These are phyloP conservation scores for Mollisiaceae sp. DNA, from an alignment of 2,329 filamentous ascomycete species.

Conservation along the genomic window DNA sequence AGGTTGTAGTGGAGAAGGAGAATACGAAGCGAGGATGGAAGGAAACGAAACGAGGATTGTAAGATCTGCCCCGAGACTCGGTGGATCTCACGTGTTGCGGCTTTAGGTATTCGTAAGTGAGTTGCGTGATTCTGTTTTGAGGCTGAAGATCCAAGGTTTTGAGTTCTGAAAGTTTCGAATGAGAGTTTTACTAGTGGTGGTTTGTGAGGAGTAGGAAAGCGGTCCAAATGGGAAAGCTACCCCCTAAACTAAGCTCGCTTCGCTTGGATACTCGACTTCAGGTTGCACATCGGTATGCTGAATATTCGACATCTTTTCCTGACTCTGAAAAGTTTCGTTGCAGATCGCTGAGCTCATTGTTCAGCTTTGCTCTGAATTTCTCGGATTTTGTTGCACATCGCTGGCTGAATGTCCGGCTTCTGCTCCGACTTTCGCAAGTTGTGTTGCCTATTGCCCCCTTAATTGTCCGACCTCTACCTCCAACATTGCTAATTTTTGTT, in stretches of 20 bases:
- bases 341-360: too few species aligned
- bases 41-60: conserved; percentile 11
- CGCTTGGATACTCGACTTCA: neutral
- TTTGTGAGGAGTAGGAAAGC: neutral
- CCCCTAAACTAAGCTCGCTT: neutral
- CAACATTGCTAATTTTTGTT: too few species aligned
- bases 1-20: neutral
- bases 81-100: conserved; percentile 2
- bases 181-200: neutral
- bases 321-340: too few species aligned
- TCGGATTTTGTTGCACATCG: too few species aligned
- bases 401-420: too few species aligned
- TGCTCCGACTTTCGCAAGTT: too few species aligned
- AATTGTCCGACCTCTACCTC: too few species aligned
- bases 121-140: conserved; percentile 5
- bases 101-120: neutral
- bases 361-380: too few species aligned
- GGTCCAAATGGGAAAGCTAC: neutral
- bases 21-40: conserved; percentile 6
- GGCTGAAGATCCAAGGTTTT: neutral
- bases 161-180: neutral
- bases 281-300: neutral
- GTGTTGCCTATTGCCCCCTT: too few species aligned
- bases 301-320: too few species aligned
- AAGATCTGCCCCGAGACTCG: neutral